Base-by-base conservation (phyloP, 2,329 filamentous ascomycete species). In the Claviceps pusilla region DNA sequence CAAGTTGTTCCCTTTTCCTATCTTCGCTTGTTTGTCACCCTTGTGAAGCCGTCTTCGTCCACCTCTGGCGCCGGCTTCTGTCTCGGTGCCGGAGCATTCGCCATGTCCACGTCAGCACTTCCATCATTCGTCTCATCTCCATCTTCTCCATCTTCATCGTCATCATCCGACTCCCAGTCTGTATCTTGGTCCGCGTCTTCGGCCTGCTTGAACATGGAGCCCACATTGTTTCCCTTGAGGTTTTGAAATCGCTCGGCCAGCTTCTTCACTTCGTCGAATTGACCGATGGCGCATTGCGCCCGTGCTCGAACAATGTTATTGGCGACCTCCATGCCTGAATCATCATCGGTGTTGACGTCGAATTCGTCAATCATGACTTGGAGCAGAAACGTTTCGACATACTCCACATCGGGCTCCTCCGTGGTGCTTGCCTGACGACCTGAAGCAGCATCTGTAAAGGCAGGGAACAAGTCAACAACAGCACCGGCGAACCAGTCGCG, bases 301-400 rank as follows among this genome's bases (percentile, higher is more conserved):
- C 82, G 76, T 58, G 91, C 71, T 52, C 76, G 75, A 67, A 94
- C 71, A 56, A 97, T 87, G 61, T 83, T 76, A 56, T 75, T 73
- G 10, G 89, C 89, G 7, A 95, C 80, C 54, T 84, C 79, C 53
- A 78, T 82, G 39, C 83, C 86, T 50, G 84, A 91, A 62, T 89
- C 90, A 68, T 98, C 93, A 64, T 97, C 93, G 33, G 96, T 80
- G 55, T 87, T 84, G 54, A 93, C 86, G 63, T 95, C 89, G 64
- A 97, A 98, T 70, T 98, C 93, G 71, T 97, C 93, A 58, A 86
- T 79, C 85, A 97, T 93, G 57, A 95, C 83, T 64, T 96, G 87
- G 49, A 95, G 74, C 50, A 97, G 75, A 52, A 94, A 82, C 45
- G 84, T 78, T 73, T 97, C 91, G 47, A 96, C 74, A 62, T 96